A percentile compares a stretch with the other conserved stretches of the same genome.
phyloP scores from a whole-genome alignment of 306 rosid species.

The Citrullus colocynthis region DNA sequence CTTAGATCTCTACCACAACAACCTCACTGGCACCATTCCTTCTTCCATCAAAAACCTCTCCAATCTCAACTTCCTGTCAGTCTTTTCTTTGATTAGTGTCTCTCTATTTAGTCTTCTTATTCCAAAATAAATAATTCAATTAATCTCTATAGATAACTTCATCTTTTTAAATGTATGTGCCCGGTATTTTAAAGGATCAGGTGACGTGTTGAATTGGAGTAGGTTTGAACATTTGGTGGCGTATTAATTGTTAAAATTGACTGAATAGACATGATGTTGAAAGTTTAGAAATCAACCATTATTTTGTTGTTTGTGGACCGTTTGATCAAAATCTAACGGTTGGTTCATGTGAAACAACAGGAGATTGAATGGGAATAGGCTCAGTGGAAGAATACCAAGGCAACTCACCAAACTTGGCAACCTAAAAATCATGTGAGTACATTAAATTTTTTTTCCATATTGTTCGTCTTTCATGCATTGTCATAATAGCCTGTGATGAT shows the following conservation, averaged over 20 bases:
- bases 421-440: constrained; percentile 63
- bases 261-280: too few relatives aligned
- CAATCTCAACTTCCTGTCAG: constrained; percentile 69
- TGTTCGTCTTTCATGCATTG: background rate
- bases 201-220: background rate
- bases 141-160: too few relatives aligned
- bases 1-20: constrained; percentile 72
- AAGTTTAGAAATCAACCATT: too few relatives aligned
- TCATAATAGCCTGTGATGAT: background rate
- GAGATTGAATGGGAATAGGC: constrained; percentile 54
- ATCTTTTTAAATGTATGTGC: background rate
- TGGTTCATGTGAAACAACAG: constrained; percentile 20
- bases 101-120: background rate
- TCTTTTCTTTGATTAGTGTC: background rate
- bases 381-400: constrained; percentile 69
- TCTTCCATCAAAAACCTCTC: constrained; percentile 51
- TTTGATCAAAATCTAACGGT: background rate
- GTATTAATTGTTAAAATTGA: too few relatives aligned
- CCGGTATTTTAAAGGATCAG: too few relatives aligned
- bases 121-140: too few relatives aligned
- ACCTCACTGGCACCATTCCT: constrained; percentile 59
- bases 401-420: constrained; percentile 48
- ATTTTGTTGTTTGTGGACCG: too few relatives aligned
- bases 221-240: background rate
- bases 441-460: background rate